These are phyloP conservation scores for Eucalyptus caleyi DNA, from an alignment of 345 rosid species.

Conservation along the genomic window DNA sequence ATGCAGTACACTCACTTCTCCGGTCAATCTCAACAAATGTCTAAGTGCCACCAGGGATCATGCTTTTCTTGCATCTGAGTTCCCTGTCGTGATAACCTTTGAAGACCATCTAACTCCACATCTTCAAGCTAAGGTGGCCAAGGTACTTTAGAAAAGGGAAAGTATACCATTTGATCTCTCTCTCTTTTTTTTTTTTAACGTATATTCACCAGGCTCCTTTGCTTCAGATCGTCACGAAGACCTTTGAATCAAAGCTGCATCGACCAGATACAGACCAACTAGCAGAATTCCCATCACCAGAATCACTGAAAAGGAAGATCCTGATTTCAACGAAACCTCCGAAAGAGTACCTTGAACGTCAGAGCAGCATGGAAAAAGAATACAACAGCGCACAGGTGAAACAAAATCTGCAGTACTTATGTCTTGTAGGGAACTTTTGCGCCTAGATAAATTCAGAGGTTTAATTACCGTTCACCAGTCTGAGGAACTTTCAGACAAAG, in stretches of 20 bases:
- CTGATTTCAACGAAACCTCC: slow-evolving; percentile 94
- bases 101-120: slow-evolving; percentile 59
- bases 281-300: slow-evolving; percentile 62
- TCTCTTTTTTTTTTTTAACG: background rate
- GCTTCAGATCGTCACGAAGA: slow-evolving; percentile 38
- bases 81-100: slow-evolving; percentile 79
- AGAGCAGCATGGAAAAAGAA: background rate
- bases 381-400: background rate
- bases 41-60: slow-evolving; percentile 41
- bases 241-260: slow-evolving; percentile 36
- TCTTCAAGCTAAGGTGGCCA: slow-evolving; percentile 61
- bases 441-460: background rate
- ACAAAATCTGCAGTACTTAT: background rate
- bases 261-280: slow-evolving; percentile 14
- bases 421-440: background rate
- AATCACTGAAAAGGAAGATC: slow-evolving; percentile 38
- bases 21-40: slow-evolving; percentile 50
- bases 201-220: background rate
- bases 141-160: slow-evolving; percentile 14
- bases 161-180: background rate
- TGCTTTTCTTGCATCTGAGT: slow-evolving; percentile 55
- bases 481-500: slow-evolving; percentile 13
- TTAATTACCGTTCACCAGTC: background rate
- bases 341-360: slow-evolving; percentile 44
- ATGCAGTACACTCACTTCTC: slow-evolving; percentile 51